Evolutionary conservation across 768 basidiomycete species (phyloP).

Genomic region (Lactifluus echinatus): DNA sequence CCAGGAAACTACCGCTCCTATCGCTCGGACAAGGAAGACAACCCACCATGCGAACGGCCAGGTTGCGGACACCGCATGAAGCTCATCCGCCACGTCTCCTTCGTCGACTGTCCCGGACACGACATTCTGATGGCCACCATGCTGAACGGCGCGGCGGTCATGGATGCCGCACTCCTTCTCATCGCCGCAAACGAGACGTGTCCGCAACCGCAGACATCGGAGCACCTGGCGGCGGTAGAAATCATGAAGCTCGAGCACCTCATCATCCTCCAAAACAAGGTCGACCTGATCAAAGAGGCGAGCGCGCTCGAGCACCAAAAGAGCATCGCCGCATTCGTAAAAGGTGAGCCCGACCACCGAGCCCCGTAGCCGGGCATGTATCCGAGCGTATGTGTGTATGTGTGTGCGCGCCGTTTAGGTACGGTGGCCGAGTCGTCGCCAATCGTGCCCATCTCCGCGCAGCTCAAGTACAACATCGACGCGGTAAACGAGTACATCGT

Average conservation of each 20-base stretch:
- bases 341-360: constrained; percentile 43
- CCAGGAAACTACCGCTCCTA: constrained; percentile 94
- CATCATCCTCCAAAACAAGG: constrained; percentile 98
- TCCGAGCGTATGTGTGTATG: too few species aligned
- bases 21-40: constrained; percentile 88
- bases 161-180: constrained; percentile 95
- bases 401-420: constrained; percentile 37
- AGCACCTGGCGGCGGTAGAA: constrained; percentile 97
- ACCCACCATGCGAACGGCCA: constrained; percentile 87
- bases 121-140: constrained; percentile 99
- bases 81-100: constrained; percentile 92
- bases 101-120: constrained; percentile 96
- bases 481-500: constrained; percentile 99
- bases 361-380: too few species aligned
- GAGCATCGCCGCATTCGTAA: constrained; percentile 91
- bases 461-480: constrained; percentile 98
- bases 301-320: constrained; percentile 95
- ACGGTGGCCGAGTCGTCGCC: constrained; percentile 97
- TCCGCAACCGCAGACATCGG: constrained; percentile 97
- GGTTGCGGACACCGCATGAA: constrained; percentile 89
- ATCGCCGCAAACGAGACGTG: constrained; percentile 98
- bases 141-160: constrained; percentile 99
- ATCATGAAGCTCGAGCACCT: constrained; percentile 99
- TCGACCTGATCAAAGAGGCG: constrained; percentile 92
- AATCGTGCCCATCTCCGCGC: constrained; percentile 97